Base-by-base conservation (phyloP, 257 asterid genomes). In the Solanum stenotomum region DNA sequence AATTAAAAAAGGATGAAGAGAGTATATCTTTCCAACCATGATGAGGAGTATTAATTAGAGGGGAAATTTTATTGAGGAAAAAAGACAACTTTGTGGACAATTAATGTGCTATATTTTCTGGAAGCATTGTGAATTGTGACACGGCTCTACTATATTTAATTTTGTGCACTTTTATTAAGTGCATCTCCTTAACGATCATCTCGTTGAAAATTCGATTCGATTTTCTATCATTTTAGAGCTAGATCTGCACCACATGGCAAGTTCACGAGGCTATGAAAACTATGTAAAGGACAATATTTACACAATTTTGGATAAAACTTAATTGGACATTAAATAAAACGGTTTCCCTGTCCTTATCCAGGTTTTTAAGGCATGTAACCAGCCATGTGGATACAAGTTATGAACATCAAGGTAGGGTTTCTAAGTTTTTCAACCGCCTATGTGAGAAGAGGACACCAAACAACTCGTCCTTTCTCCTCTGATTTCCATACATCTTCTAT, bases 1-100 rank as follows among this genome's bases (percentile, higher is more conserved):
- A 5, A 5, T 15, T 15, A 49, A 49, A 52, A 52, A 5, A 16
- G 23, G 0, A 16, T 0, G 0, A 52, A 6, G 22, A 0, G 22
- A 52, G 0, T 16, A 52, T 52, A 52, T 22, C n/a, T 40, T 27
- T n/a, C 35, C 2, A 40, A 77, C 37, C 9, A 78, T 56, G 2
- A 77, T 5, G 44, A 38, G 10, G 7, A 49, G 59, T 12, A 77
- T 37, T 23, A 76, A 38, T 22, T 38, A n/a, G 52, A 75, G 16
- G 20, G 59, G 84, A 7, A 14, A 4, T 13, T 5, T 16, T 27
- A 42, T 79, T 15, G 10, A 15, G 65, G 1, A 44, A 79, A 12
- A 78, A 8, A 42, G 65, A 23, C 65, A 25, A 79, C 23, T 79
- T 27, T 25, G 9, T 25, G 38, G 38, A 44, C n/a, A 78, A 78